Conservation (phyloP, 441 rosid species). For the Geranium incanum region DNA sequence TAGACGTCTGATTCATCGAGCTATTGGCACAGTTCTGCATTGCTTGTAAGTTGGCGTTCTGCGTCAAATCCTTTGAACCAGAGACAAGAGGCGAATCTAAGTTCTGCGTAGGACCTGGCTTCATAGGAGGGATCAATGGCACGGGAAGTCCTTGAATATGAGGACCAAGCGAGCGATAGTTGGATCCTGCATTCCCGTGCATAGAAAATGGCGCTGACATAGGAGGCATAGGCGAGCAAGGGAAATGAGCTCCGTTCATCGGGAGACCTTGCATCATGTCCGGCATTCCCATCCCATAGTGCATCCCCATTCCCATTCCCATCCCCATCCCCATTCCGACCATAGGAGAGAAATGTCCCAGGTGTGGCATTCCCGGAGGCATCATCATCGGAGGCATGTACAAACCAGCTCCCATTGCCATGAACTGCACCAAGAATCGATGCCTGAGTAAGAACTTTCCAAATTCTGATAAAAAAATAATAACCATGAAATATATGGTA, state of each 20-base stretch:
- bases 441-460: conserved; percentile 17
- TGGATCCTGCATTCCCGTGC: conserved; percentile 39
- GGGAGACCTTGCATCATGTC: conserved; percentile 39
- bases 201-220: conserved; percentile 24
- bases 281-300: conserved; percentile 61
- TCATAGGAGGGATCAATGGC: conserved; percentile 39
- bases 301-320: conserved; percentile 38
- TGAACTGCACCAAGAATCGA: conserved; percentile 39
- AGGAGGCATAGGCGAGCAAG: conserved; percentile 24
- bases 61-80: not conserved
- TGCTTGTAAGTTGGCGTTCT: conserved; percentile 30
- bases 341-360: conserved; percentile 45
- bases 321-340: conserved; percentile 48
- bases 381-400: conserved; percentile 75
- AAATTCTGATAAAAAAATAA: conserved; percentile 7
- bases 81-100: conserved; percentile 28
- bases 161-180: conserved; percentile 41
- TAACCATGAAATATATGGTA: not conserved
- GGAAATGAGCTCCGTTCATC: conserved; percentile 49
- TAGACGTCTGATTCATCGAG: conserved; percentile 30
- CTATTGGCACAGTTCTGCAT: conserved; percentile 15
- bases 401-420: conserved; percentile 85
- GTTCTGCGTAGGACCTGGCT: conserved; percentile 34
- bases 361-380: conserved; percentile 54
- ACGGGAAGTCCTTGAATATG: conserved; percentile 43